A percentile compares a stretch with the other conserved stretches of the same genome.
Evolutionary conservation across 306 rosid genomes (phyloP).

Genomic region (Arachis hypogaea): DNA sequence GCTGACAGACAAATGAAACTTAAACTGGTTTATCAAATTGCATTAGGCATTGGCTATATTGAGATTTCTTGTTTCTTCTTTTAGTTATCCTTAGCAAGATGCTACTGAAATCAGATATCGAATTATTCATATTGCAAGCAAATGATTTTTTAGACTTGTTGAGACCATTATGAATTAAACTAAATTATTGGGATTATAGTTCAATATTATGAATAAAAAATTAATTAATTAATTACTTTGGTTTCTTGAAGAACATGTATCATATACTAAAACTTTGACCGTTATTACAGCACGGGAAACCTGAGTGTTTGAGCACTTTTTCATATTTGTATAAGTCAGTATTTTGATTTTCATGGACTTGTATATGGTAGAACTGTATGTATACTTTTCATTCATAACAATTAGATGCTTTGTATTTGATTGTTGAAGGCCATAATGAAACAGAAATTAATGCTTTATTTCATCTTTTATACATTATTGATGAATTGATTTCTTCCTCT

Average conservation of each 20-base stretch:
- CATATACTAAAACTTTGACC: background rate
- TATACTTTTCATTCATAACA: background rate
- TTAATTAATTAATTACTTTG: background rate
- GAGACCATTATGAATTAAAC: background rate
- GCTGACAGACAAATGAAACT: background rate
- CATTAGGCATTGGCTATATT: background rate
- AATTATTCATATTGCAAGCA: background rate
- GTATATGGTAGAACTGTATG: background rate
- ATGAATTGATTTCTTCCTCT: constrained; percentile 1
- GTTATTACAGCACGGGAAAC: constrained; percentile 3
- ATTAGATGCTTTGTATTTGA: background rate
- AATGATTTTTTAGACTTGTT: background rate
- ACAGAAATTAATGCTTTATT: background rate
- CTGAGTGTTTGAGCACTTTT: background rate
- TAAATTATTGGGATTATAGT: background rate
- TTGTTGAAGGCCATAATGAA: background rate
- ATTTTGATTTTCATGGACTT: background rate
- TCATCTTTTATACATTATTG: background rate
- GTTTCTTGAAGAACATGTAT: background rate
- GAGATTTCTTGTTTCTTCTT: background rate
- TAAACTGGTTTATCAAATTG: background rate
- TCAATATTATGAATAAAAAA: too few species aligned
- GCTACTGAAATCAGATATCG: background rate
- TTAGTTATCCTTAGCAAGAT: background rate
- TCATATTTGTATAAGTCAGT: background rate